Conservation (phyloP, 2,329 filamentous ascomycete genomes). For the Penicillium concentricum region DNA sequence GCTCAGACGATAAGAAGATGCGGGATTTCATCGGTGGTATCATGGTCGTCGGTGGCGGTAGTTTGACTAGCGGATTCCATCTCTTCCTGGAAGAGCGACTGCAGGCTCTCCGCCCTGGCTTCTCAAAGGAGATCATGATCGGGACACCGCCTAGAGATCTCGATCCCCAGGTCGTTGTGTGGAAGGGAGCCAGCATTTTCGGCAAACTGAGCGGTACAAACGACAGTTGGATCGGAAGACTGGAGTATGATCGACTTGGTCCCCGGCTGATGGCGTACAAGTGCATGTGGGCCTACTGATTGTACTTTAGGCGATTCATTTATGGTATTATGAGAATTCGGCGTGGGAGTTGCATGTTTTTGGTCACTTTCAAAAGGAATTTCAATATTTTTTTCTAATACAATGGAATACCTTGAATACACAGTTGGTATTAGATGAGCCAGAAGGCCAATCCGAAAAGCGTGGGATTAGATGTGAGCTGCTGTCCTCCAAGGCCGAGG, state of each 20-base stretch:
- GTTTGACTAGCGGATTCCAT: slow-evolving; percentile 76
- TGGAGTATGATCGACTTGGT: slow-evolving; percentile 86
- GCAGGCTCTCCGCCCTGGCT: slow-evolving; percentile 61
- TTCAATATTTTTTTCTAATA: slow-evolving; percentile 2
- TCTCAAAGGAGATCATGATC: slow-evolving; percentile 66
- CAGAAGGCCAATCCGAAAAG: not conserved
- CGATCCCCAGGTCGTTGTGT: slow-evolving; percentile 94
- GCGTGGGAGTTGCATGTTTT: slow-evolving; percentile 20
- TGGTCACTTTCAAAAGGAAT: slow-evolving; percentile 2
- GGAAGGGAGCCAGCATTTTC: slow-evolving; percentile 98
- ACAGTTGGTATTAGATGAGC: not conserved
- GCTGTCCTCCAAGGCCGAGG: not conserved
- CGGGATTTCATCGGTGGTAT: slow-evolving; percentile 86
- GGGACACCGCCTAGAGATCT: slow-evolving; percentile 80
- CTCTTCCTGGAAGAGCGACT: slow-evolving; percentile 80
- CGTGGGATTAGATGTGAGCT: not conserved
- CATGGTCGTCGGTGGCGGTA: slow-evolving; percentile 85
- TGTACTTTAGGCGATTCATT: slow-evolving; percentile 6
- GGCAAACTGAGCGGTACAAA: slow-evolving; percentile 82
- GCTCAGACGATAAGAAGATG: slow-evolving; percentile 87
- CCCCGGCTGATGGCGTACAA: slow-evolving; percentile 82
- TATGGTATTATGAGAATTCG: slow-evolving; percentile 14
- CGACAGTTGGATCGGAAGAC: slow-evolving; percentile 87
- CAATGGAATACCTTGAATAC: not conserved
- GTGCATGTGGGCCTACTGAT: slow-evolving; percentile 61